phyloP scores from a whole-genome alignment of 352 stramenopile species.

The Phytopythium delawarense region DNA sequence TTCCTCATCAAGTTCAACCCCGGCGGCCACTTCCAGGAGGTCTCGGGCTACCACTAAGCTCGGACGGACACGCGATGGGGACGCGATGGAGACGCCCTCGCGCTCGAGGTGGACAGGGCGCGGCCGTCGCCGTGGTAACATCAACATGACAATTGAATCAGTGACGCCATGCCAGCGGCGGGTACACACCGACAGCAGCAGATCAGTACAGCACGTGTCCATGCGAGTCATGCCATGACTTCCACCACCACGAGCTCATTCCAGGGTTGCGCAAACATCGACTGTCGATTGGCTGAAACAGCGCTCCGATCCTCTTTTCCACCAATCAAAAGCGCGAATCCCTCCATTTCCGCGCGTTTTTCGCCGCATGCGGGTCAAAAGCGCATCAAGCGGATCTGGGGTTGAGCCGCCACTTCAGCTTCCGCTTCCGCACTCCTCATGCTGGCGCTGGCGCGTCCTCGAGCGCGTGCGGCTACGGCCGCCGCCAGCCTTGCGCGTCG shows the following conservation, averaged over 20 bases:
- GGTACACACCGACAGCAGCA: not conserved
- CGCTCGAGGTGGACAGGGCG: not conserved
- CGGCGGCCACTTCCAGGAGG: slow-evolving; percentile 93
- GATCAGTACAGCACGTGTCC: too few species aligned
- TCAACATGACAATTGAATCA: not conserved
- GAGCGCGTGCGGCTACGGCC: not conserved
- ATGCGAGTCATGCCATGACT: too few species aligned
- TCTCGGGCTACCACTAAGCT: slow-evolving; percentile 82
- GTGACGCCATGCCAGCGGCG: not conserved
- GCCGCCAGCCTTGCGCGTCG: not conserved
- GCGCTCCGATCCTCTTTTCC: not conserved
- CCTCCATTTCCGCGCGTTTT: not conserved
- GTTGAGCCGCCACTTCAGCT: not conserved
- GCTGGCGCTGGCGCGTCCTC: not conserved
- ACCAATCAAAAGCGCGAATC: not conserved
- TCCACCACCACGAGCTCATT: too few species aligned
- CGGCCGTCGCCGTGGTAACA: not conserved
- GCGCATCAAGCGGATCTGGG: not conserved
- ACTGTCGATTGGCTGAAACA: slow-evolving; percentile 1
- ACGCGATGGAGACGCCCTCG: not conserved
- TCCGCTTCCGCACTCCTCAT: not conserved
- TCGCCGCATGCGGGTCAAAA: not conserved
- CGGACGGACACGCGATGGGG: not conserved
- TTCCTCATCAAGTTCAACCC: slow-evolving; percentile 95
- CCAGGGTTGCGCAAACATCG: slow-evolving; percentile 6